These are phyloP conservation scores for Fusarium begoniae DNA, from an alignment of 2,329 filamentous ascomycete species.

Conservation along the genomic window DNA sequence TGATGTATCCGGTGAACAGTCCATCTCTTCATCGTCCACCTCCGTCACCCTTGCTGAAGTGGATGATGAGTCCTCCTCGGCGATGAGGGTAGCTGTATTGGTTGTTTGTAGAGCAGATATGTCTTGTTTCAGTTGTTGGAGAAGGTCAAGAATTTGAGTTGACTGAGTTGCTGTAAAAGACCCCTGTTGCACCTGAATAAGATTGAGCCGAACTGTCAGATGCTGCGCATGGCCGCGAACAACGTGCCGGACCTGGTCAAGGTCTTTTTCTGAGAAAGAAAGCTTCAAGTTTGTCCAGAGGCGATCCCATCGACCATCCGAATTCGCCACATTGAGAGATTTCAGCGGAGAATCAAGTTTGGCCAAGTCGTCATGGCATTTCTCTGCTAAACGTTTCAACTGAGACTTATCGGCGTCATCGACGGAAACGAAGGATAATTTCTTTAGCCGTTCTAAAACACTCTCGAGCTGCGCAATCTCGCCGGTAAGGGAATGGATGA, in stretches of 20 bases:
- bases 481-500: fast-evolving
- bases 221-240: background rate
- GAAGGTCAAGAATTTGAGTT: background rate
- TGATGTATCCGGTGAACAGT: fast-evolving
- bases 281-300: background rate
- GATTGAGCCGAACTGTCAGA: background rate
- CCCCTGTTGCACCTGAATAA: background rate
- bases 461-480: background rate
- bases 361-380: background rate
- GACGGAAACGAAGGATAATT: fast-evolving
- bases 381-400: fast-evolving
- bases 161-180: background rate
- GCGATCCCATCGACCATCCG: background rate
- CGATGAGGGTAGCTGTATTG: fast-evolving
- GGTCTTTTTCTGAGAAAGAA: background rate
- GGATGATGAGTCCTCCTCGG: fast-evolving
- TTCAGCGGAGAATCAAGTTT: fast-evolving
- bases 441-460: fast-evolving
- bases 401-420: background rate
- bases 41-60: background rate
- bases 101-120: fast-evolving
- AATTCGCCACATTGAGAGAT: fast-evolving
- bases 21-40: background rate
- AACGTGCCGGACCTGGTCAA: fast-evolving
- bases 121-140: background rate